Evolutionary conservation across 352 stramenopile genomes (phyloP), one percentile per base, ranked within the genome.

Genomic region (Phytopythium ostracodes): DNA sequence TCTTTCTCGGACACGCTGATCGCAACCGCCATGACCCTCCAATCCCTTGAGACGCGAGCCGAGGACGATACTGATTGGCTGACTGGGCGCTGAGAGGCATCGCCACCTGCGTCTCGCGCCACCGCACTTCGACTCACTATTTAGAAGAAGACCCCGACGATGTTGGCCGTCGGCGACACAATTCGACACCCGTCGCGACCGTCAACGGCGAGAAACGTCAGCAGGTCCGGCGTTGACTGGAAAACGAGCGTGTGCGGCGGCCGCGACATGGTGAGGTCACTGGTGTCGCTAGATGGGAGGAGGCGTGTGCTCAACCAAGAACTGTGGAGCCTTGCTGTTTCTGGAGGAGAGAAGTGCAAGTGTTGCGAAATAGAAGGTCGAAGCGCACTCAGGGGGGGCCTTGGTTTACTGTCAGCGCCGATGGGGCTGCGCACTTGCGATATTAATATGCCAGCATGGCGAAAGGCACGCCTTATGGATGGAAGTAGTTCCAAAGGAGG

Each of bases 141-240:
- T 22, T 59, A 35, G 35, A 59, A 59, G 22, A 33, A 25, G n/a
- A 59, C 22, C 2, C 53, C 20, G 24, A 59, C 53, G 11, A 59
- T 27, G 9, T 24, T 58, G 4, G 52, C 18, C 11, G 29, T 46
- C 18, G 14, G 12, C 3, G 35, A 24, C 22, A 59, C 53, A 5
- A 59, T n/a, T 0, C 35, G 33, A 8, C 35, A 31, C 2, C 53
- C 53, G 29, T 17, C 53, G 12, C 53, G 35, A n/a, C 33, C n/a
- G 7, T 49, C 53, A 38, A 27, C 18, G 12, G 24, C 29, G 4
- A 36, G 29, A 29, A 50, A 50, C 1, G 6, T 29, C 9, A 17
- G 15, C n/a, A 46, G 20, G 8, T 57, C 17, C 20, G 4, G n/a
- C n/a, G n/a, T 57, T 33, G 33, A 44, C 29, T 17, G 50, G 27